Evolutionary conservation across 805 yeast genomes (phyloP), one percentile per base, ranked within the genome.

Genomic region (Yamadazyma nakazawae): DNA sequence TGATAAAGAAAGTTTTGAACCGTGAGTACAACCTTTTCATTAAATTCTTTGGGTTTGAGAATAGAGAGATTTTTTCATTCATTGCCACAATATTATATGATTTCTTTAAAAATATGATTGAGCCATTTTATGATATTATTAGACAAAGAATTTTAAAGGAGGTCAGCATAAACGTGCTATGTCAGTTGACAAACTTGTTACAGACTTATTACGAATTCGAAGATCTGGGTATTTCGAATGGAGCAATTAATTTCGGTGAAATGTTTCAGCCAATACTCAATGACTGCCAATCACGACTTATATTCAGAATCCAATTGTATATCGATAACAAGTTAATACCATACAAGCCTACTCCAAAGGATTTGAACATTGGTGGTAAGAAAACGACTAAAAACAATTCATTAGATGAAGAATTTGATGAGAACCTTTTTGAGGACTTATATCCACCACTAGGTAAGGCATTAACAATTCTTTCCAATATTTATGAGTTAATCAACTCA

Each of bases 241-340:
- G 34, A 53, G 53, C 46, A 8, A 47, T 52, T 10, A 61, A 60
- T 17, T 75, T 76, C 50, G 87, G 82, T 9, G 74, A 72, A 37
- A 64, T 89, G 4, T 83, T 88, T 51, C 79, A 79, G 46, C 91
- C 95, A 0, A 78, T 89, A 10, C 62, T 85, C 21, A 81, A 82
- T 47, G 96, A 86, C 56, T 79, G 84, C 0, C 98, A 92, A 64
- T 76, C 88, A 2, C 72, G 97, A 49, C 70, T 92, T 34, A 84
- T 89, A 2, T 87, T 91, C 62, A 74, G 92, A 54, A 84, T 86
- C 11, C 94, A 88, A 60, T 75, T 78, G 8, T 84, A 77, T 53
- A 80, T 88, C 26, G 92, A 86, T 51, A 79, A 80, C 30, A 81
- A 81, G 49, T 79, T 91, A 43, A 77, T 81, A 14, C 76, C 75